Evolutionary conservation across 2,329 filamentous ascomycete species (phyloP), one percentile per base, ranked within the genome.

Genomic region (Myriosclerotinia duriaeana): DNA sequence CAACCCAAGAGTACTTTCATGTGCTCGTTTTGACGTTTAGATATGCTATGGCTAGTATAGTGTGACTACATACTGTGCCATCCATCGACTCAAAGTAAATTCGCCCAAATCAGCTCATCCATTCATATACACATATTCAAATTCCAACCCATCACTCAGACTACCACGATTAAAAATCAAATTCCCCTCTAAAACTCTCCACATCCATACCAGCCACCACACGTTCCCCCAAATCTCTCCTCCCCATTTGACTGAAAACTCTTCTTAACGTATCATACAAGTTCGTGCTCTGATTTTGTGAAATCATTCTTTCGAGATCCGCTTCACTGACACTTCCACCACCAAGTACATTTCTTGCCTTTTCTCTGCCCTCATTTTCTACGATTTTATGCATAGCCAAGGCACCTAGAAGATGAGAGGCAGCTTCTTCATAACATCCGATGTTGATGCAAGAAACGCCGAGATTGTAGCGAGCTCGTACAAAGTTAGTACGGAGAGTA

Each of bases 361-460:
- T 89, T 76, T 92, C 89, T 67, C 92, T 85, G 5, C 92, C 93
- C 75, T 93, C 91, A 74, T 87, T 87, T 80, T 97, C 93, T 17
- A 96, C 92, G 8, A 93, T 88, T 77, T 95, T 93, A 82, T 99
- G 95, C 93, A 99, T 97, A 65, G 90, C 89, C 60, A 99, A 83
- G 0, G 95, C 94, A 3, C 93, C 92, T 17, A 99, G 85, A 66
- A 99, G 85, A 79, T 99, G 95, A 68, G 92, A 90, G 2, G 95
- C 95, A 0, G 95, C 95, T 80, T 98, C 92, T 20, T 91, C 89
- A 77, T 93, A 93, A 79, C 94, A 97, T 65, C 93, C 93, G 72
- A 98, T 96, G 79, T 98, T 98, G 78, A 99, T 98, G 78, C 95
- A 98, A 68, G 88, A 92, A 12, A 98, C 95, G 55, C 95, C 95